Conservation (phyloP, 2,329 filamentous ascomycete species). For the Trichophyton mentagrophytes region DNA sequence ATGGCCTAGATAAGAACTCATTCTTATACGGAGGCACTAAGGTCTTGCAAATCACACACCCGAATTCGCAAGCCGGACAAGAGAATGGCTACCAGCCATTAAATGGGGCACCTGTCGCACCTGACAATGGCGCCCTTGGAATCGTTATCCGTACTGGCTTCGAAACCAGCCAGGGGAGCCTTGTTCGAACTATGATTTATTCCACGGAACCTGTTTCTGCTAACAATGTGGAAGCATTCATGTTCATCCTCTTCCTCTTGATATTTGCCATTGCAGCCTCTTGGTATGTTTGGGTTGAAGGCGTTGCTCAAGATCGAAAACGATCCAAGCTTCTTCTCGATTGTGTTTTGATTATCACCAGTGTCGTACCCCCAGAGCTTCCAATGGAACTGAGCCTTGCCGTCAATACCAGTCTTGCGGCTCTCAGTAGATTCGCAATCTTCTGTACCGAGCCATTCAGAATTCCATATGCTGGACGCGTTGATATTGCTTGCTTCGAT, state of each 20-base stretch:
- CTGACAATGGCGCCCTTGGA: conserved; percentile 86
- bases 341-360: conserved; percentile 94
- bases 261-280: conserved; percentile 94
- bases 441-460: conserved; percentile 99
- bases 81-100: conserved; percentile 45
- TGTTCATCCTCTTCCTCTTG: conserved; percentile 93
- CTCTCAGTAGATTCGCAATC: conserved; percentile 87
- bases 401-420: conserved; percentile 92
- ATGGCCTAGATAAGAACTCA: conserved; percentile 89
- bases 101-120: conserved; percentile 69
- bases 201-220: conserved; percentile 98
- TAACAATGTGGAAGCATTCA: conserved; percentile 88
- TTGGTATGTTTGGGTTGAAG: conserved; percentile 98
- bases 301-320: conserved; percentile 87
- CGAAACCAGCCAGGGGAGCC: conserved; percentile 92
- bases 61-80: conserved; percentile 53
- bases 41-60: conserved; percentile 87
- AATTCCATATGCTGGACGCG: conserved; percentile 87
- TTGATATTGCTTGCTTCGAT: conserved; percentile 95
- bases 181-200: conserved; percentile 99
- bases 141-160: conserved; percentile 96
- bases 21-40: conserved; percentile 97
- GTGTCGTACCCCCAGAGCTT: conserved; percentile 93
- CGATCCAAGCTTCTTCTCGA: conserved; percentile 93
- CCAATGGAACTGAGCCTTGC: conserved; percentile 97